These are phyloP conservation scores for Boechera retrofracta DNA, from an alignment of 345 rosid species.

Conservation along the genomic window DNA sequence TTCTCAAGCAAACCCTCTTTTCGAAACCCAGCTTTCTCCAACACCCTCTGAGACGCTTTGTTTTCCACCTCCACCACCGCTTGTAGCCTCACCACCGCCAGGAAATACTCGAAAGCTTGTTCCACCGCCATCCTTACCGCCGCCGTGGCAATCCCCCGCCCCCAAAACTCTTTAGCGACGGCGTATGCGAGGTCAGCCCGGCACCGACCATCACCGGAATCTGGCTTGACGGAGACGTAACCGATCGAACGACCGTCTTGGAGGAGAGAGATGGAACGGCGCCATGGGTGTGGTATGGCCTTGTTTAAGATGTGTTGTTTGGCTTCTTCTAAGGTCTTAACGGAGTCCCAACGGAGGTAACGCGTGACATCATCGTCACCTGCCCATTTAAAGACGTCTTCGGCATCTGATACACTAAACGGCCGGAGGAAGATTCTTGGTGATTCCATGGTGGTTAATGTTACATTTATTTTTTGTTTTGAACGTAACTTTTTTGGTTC, in stretches of 20 bases:
- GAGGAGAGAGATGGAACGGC: conserved; percentile 26
- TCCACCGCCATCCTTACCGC: conserved; percentile 35
- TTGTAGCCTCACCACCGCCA: conserved; percentile 55
- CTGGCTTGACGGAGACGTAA: conserved; percentile 35
- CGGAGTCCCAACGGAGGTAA: conserved; percentile 37
- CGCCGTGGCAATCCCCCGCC: conserved; percentile 36
- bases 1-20: conserved; percentile 71
- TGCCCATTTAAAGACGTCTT: conserved; percentile 40
- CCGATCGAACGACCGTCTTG: conserved; percentile 32
- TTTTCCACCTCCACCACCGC: conserved; percentile 67
- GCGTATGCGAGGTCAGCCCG: conserved; percentile 29
- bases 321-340: conserved; percentile 37
- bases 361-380: conserved; percentile 37
- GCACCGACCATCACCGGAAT: conserved; percentile 13
- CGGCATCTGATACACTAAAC: conserved; percentile 25
- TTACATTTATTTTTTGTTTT: too few relatives aligned
- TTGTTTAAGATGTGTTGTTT: conserved; percentile 28
- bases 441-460: neutral
- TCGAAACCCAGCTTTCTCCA: conserved; percentile 66
- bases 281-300: conserved; percentile 39
- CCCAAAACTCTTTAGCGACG: conserved; percentile 25
- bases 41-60: conserved; percentile 58
- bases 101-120: conserved; percentile 20
- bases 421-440: conserved; percentile 28
- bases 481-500: too few relatives aligned